Base-by-base conservation (phyloP, 202 grass and related monocot genomes). In the Zoysia matrella region DNA sequence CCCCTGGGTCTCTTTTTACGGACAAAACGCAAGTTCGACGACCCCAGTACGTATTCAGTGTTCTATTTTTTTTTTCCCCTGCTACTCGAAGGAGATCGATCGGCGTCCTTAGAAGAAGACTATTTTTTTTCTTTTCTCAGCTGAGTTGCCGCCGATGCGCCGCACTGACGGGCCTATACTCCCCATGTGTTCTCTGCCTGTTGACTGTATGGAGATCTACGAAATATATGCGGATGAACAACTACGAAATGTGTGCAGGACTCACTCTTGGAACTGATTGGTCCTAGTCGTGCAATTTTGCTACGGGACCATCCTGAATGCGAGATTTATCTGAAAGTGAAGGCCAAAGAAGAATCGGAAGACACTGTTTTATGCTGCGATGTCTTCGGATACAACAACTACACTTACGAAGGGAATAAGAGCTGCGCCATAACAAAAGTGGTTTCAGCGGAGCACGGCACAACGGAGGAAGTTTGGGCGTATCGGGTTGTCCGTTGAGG, bases 301-400 rank as follows among this genome's bases (percentile, higher is more conserved):
- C 30, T 81, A 13, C 7, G 50, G 54, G 78, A 81, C 9, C 1
- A 2, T 0, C 44, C 13, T 51, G 12, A 6, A 12, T 62, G 61
- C 0, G 78, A 81, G 67, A 72, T 81, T 43, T 67, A 62, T 46
- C 78, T 81, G 11, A 71, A 61, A 80, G 78, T 81, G 13, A 62
- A 62, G 30, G 12, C 45, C 22, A 11, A 71, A 11, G 67, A n/a
- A 43, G 30, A 60, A 43, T 41, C 67, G 0, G 4, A 80, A 53
- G 68, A 80, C 78, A 80, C n/a, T 44, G 47, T 15, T 50, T 42
- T 71, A 51, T 61, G 67, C 30, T 61, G 36, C 12, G 1, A 50
- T 11, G 6, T 13, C 7, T 80, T 71, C 11, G 13, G 8, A 16
- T 80, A 71, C 6, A 3, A 60, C 55, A 61, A 60, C 45, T 4